Evolutionary conservation across 2,329 filamentous ascomycete genomes (phyloP).

Genomic region (Alternaria brassicae): DNA sequence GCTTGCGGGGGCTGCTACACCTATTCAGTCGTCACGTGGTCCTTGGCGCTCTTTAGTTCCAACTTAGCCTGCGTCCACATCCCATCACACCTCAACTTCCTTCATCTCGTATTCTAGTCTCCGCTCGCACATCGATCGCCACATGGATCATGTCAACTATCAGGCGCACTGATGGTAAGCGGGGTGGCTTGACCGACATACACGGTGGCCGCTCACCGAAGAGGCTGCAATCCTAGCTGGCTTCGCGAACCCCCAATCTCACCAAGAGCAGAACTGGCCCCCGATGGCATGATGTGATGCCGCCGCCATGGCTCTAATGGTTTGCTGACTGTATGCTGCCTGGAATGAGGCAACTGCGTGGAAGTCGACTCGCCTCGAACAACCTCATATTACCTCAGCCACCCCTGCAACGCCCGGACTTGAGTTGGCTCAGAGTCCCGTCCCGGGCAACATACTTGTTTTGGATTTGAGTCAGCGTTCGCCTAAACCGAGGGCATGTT

Average conservation of each 20-base stretch:
- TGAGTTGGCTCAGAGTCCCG: neutral
- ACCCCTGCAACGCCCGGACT: neutral
- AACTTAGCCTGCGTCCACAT: neutral
- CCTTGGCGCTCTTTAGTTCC: neutral
- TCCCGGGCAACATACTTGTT: neutral
- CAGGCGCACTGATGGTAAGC: neutral
- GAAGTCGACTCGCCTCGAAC: neutral
- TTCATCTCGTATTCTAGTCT: neutral
- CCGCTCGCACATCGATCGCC: neutral
- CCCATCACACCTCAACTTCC: neutral
- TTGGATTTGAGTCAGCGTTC: neutral
- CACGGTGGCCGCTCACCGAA: neutral
- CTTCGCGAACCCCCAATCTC: neutral
- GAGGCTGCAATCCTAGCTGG: neutral
- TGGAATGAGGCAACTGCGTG: neutral
- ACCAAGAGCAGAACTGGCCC: neutral
- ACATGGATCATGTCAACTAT: neutral
- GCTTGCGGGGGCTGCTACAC: too few relatives aligned
- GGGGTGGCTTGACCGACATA: neutral
- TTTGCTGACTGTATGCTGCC: neutral
- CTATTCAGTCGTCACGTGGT: neutral
- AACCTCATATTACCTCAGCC: slow-evolving; percentile 1
- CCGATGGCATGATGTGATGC: neutral
- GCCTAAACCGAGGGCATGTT: neutral
- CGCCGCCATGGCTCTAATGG: neutral